phyloP scores from a whole-genome alignment of 2,329 filamentous ascomycete genomes.

The Fusarium multiceps region DNA sequence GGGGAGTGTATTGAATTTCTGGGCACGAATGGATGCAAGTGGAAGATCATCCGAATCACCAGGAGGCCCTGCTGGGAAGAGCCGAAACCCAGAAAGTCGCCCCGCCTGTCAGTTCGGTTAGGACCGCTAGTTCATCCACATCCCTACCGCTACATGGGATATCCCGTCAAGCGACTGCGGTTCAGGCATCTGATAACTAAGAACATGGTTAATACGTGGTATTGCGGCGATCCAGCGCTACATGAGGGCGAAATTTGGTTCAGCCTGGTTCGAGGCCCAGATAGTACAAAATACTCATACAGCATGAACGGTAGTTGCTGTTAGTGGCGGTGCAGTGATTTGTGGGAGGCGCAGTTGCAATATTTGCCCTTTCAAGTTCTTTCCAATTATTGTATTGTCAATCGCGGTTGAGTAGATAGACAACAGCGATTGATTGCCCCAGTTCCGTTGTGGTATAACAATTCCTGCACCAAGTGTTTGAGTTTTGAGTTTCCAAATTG shows the following conservation, averaged over 20 bases:
- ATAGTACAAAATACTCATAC: background rate
- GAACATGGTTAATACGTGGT: background rate
- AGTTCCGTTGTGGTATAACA: background rate
- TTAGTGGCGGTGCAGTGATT: background rate
- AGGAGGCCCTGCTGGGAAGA: slow-evolving; percentile 15
- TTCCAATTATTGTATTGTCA: background rate
- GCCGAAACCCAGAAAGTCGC: slow-evolving; percentile 18
- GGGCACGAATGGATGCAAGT: slow-evolving; percentile 22
- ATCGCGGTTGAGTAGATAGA: background rate
- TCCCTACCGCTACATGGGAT: slow-evolving; percentile 20
- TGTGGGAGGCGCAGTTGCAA: background rate
- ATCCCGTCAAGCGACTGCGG: slow-evolving; percentile 10
- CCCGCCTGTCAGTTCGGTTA: slow-evolving; percentile 41
- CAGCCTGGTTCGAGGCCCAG: background rate
- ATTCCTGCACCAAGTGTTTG: background rate
- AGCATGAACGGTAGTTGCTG: background rate
- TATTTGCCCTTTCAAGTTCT: background rate
- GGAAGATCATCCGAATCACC: slow-evolving; percentile 26
- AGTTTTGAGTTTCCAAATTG: background rate
- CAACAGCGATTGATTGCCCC: background rate
- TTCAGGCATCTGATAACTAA: slow-evolving; percentile 18
- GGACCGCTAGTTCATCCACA: slow-evolving; percentile 36
- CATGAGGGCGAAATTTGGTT: slow-evolving; percentile 3
- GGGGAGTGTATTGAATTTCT: slow-evolving; percentile 9
- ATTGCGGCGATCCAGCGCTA: slow-evolving; percentile 7